Evolutionary conservation across 805 yeast species (phyloP), one percentile per base, ranked within the genome.

Genomic region (Yamadazyma sp.): DNA sequence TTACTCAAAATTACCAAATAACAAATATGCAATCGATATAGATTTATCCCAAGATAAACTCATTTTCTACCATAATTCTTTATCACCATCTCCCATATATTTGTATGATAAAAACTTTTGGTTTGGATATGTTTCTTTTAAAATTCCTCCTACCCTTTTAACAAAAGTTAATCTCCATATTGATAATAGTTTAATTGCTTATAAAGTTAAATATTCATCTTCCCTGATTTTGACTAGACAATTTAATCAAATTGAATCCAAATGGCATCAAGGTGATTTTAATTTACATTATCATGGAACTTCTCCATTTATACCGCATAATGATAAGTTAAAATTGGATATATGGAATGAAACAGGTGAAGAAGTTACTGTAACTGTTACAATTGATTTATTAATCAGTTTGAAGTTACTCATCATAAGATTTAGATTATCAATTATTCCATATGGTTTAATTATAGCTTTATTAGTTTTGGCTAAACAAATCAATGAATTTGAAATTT

Each of bases 361-460:
- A 11, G 34, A 31, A 3, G n/a, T 54, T 17, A 30, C 29, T 4
- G 12, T 35, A 22, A 10, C 14, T 3, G 8, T 36, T 10, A 51
- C 65, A 6, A 62, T 85, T 11, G 82, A 84, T 54, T 56, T 77
- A 52, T 47, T 73, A 29, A 66, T 71, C 20, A 81, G 91, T 24
- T 57, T 89, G 40, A 82, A 80, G 38, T 68, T 83, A 44, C 58
- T 89, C 30, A 81, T 85, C 4, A 65, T 88, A 46, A 69, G 95
- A 37, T 91, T 84, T 56, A 70, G 98, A 49, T 69, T 91, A 10
- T 77, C 85, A 1, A 62, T 83, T 26, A 81, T 85, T 4, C 71
- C 88, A 1, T 70, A 84, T 35, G 88, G 95, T 3, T 65, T 82
- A 1, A 75, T 78, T 25, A 62, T 84, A 12, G 69, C 80, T 1